Percentiles rank a stretch among this genome's conserved stretches.
Evolutionary conservation across 257 asterid species (phyloP).

Genomic region (Nicotiana attenuata): DNA sequence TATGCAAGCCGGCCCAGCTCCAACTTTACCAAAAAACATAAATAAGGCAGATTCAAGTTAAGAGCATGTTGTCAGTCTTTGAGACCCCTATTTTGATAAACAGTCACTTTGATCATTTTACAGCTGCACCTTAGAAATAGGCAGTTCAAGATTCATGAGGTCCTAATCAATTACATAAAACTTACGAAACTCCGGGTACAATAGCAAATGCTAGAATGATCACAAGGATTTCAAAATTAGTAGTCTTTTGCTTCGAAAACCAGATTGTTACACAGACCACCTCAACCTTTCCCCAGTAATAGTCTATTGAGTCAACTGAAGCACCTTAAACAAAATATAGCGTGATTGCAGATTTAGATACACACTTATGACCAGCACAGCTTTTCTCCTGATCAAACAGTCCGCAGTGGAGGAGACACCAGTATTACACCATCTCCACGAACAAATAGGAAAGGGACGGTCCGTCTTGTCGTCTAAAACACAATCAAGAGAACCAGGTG

Average conservation of each 20-base stretch:
- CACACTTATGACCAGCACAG: neutral
- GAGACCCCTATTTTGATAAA: neutral
- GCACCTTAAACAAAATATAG: conserved; percentile 1
- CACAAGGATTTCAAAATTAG: neutral
- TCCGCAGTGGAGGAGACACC: conserved; percentile 92
- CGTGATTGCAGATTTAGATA: neutral
- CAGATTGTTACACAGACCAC: neutral
- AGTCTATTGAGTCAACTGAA: neutral
- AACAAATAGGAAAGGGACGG: conserved; percentile 76
- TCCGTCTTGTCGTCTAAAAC: conserved; percentile 70
- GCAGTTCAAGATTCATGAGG: neutral
- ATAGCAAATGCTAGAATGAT: neutral
- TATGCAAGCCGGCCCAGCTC: too few species aligned
- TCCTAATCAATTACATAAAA: neutral
- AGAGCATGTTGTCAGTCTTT: neutral
- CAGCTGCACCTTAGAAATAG: neutral
- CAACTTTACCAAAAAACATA: neutral
- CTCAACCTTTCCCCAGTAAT: neutral
- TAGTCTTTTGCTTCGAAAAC: neutral
- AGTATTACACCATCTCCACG: conserved; percentile 96
- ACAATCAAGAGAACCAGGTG: neutral
- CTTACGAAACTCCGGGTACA: neutral
- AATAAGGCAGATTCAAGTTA: neutral
- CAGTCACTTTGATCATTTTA: neutral
- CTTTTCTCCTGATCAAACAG: conserved; percentile 44